Evolutionary conservation across 2,329 filamentous ascomycete genomes (phyloP), one percentile per base, ranked within the genome.

Genomic region (Alternaria sp.): DNA sequence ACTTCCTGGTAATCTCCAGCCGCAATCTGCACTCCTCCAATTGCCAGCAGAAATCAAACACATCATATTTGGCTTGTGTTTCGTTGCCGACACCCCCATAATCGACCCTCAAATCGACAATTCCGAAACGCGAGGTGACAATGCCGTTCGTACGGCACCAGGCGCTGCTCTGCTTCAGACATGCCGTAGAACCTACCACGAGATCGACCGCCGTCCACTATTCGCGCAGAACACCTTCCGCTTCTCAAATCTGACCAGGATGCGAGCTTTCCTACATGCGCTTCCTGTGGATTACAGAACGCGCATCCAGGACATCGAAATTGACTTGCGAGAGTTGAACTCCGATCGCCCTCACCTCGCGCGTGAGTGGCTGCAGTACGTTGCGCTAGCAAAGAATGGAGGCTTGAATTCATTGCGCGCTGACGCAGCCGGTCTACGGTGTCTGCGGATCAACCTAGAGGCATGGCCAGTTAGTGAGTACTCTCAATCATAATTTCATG

Each of bases 281-380:
- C 59, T 80, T 7, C 70, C 71, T 7, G 46, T 66, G 6, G 53
- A 64, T 11, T 62, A 72, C 55, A 65, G 69, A 41, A 60, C 65
- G 4, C 64, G 67, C 20, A 66, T 82, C 5, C 66, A 68, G 3
- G 73, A 79, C 54, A 58, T 82, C n/a, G 78, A 81, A 43, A 71
- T 82, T 47, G 78, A 81, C 59, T 68, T 79, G 11, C 71, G 75
- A 11, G 69, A 70, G 26, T 67, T 80, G 6, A 60, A 74, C 54
- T 69, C 67, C 15, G 67, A 70, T 49, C 71, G 72, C 15, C 70
- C 71, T 3, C 62, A 63, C 2, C 56, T 75, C 15, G 71, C 69
- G 23, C 69, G 70, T 30, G 80, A 79, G 55, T 82, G 79, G 79
- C 55, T 78, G 9, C 75, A 77, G 12, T 80, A 81, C 63, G 71